phyloP scores from a whole-genome alignment of 257 asterid genomes.

The Solanum acaule region DNA sequence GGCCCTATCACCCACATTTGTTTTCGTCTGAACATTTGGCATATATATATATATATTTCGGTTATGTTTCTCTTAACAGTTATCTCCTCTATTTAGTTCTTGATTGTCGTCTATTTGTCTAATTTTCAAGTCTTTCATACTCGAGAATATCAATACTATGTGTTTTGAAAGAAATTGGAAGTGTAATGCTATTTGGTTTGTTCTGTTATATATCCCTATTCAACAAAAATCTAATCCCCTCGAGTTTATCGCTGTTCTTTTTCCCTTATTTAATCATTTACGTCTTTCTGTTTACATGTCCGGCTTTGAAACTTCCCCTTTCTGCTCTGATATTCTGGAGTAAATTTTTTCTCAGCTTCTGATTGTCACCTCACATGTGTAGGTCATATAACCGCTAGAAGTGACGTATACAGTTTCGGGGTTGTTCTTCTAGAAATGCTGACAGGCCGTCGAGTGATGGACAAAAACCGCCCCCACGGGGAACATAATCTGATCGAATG shows the following conservation, averaged over 20 bases:
- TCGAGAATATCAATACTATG: background rate
- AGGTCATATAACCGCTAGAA: constrained; percentile 36
- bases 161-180: background rate
- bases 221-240: background rate
- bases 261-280: background rate
- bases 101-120: background rate
- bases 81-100: background rate
- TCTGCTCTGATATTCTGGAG: background rate
- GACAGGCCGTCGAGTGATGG: constrained; percentile 32
- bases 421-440: constrained; percentile 41
- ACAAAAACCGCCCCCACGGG: constrained; percentile 30
- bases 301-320: background rate
- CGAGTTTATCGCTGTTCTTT: background rate
- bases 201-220: background rate
- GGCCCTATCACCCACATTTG: background rate
- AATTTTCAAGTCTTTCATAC: background rate
- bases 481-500: constrained; percentile 38
- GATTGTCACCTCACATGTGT: background rate
- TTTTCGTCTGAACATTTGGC: background rate
- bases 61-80: background rate
- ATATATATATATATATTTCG: background rate
- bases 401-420: constrained; percentile 38
- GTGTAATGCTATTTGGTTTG: background rate
- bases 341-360: background rate
- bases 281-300: background rate